Conservation (phyloP, 2,329 filamentous ascomycete species). For the Corynespora cassiicola region DNA sequence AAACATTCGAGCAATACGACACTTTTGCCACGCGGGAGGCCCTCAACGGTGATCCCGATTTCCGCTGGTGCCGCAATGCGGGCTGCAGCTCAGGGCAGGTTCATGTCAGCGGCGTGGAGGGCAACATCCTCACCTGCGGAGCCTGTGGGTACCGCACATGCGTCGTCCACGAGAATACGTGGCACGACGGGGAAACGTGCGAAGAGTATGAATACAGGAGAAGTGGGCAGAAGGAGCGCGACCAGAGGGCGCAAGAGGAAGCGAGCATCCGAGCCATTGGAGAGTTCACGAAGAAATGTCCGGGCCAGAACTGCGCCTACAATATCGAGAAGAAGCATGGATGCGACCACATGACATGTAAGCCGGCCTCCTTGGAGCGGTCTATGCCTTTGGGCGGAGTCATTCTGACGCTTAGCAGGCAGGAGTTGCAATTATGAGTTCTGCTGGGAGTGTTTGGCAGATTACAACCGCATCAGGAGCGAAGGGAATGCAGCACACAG, state of each 20-base stretch:
- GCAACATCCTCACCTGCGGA: constrained; percentile 54
- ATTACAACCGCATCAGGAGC: constrained; percentile 27
- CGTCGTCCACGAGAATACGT: constrained; percentile 40
- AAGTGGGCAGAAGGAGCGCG: constrained; percentile 26
- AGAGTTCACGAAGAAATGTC: constrained; percentile 47
- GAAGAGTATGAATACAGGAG: constrained; percentile 45
- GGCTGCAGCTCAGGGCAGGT: constrained; percentile 61
- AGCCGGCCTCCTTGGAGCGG: too few species aligned
- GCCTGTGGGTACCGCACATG: constrained; percentile 47
- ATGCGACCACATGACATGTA: constrained; percentile 52
- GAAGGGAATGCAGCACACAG: constrained; percentile 28
- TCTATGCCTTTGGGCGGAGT: too few species aligned
- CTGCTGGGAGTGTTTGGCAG: constrained; percentile 48
- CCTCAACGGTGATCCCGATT: constrained; percentile 54
- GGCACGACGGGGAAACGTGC: constrained; percentile 52
- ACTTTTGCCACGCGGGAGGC: constrained; percentile 51
- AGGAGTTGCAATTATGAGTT: constrained; percentile 47
- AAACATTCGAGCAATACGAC: constrained; percentile 42
- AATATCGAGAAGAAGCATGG: constrained; percentile 51
- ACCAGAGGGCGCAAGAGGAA: constrained; percentile 32
- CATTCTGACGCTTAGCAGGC: constrained; percentile 22
- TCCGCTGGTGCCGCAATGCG: constrained; percentile 60
- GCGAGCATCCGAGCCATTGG: constrained; percentile 35
- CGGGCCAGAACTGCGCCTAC: constrained; percentile 39
- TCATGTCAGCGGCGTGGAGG: constrained; percentile 54